A percentile compares a stretch with the other conserved stretches of the same genome.
phyloP scores from a whole-genome alignment of 2,329 filamentous ascomycete genomes.

The Bipolaris sorokiniana region DNA sequence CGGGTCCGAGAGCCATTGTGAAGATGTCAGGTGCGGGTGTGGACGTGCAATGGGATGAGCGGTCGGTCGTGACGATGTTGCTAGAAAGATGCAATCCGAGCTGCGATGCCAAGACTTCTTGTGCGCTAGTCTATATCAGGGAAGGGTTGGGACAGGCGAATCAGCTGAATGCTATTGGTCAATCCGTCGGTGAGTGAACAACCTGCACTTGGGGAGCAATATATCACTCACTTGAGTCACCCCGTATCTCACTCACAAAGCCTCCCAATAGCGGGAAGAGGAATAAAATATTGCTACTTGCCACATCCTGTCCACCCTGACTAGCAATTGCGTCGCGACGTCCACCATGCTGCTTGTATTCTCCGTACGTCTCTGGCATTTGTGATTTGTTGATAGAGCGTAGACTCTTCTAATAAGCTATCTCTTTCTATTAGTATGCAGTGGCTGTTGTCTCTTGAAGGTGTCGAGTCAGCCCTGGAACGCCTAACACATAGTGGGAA shows the following conservation, averaged over 20 bases:
- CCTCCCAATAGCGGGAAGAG: neutral
- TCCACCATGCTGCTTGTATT: constrained; percentile 11
- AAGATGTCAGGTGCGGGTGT: constrained; percentile 21
- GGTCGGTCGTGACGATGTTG: constrained; percentile 24
- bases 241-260: too few species aligned
- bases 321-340: constrained; percentile 17
- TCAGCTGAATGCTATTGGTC: constrained; percentile 1
- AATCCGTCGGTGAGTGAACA: neutral
- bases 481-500: too few species aligned
- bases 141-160: neutral
- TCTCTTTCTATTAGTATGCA: neutral
- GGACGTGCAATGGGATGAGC: constrained; percentile 24
- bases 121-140: neutral
- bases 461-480: too few species aligned
- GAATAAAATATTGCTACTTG: neutral
- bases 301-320: constrained; percentile 9
- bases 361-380: constrained; percentile 11
- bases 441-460: neutral
- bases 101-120: constrained; percentile 18
- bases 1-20: constrained; percentile 43
- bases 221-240: too few species aligned
- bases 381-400: neutral
- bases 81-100: constrained; percentile 23
- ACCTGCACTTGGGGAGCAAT: too few species aligned
- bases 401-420: neutral